phyloP scores from a whole-genome alignment of 768 basidiomycete genomes.

The Tulasnella sp. region DNA sequence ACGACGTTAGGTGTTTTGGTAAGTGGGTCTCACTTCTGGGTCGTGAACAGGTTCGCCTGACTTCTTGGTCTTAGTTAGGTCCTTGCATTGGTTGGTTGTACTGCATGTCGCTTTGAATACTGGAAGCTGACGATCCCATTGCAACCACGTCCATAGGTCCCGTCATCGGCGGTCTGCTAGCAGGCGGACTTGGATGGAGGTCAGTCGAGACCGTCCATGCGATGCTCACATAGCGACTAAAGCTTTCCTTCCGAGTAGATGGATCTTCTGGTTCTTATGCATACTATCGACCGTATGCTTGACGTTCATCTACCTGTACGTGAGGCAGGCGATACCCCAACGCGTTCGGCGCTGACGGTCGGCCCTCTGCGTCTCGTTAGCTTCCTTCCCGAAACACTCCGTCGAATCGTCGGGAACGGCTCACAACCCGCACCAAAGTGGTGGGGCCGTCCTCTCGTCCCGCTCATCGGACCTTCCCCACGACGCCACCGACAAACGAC shows the following conservation, averaged over 20 bases:
- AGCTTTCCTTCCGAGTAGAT: slow-evolving; percentile 24
- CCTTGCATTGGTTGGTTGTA: slow-evolving; percentile 28
- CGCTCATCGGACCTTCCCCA: slow-evolving; percentile 18
- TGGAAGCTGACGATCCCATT: not conserved
- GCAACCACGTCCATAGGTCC: not conserved
- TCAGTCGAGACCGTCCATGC: not conserved
- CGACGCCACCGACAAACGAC: not conserved
- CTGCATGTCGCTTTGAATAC: not conserved
- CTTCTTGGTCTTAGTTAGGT: slow-evolving; percentile 45
- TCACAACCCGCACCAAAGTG: slow-evolving; percentile 24
- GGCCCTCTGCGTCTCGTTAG: not conserved
- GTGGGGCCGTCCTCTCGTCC: slow-evolving; percentile 26
- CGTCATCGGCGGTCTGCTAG: not conserved
- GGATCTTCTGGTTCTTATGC: slow-evolving; percentile 53
- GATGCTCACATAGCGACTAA: not conserved
- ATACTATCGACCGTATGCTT: slow-evolving; percentile 38
- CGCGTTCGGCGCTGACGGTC: too few relatives aligned
- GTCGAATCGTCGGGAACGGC: slow-evolving; percentile 34
- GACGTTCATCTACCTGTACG: slow-evolving; percentile 32
- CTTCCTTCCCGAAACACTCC: slow-evolving; percentile 37
- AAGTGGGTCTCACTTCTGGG: not conserved
- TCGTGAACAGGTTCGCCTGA: not conserved
- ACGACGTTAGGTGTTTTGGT: not conserved
- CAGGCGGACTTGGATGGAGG: not conserved
- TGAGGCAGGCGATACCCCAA: not conserved